Evolutionary conservation across 129 eudicot genomes (phyloP), one percentile per base, ranked within the genome.

Genomic region (Scalesia atractyloides): DNA sequence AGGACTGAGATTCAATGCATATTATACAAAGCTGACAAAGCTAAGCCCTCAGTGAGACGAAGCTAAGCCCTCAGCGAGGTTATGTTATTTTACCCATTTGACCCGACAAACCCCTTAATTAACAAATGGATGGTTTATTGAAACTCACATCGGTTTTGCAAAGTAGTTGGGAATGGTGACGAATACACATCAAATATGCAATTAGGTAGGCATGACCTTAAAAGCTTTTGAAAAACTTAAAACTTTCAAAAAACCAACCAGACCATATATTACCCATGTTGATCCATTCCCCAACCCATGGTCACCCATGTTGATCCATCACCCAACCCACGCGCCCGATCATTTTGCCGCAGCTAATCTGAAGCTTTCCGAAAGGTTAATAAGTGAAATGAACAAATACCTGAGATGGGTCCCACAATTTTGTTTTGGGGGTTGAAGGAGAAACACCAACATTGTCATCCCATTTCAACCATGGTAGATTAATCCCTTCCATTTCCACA

Each of bases 391-490:
- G 52, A 15, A 46, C 37, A 30, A 61, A 41, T 77, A 94, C 99
- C 99, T 86, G 86, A 59, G 81, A 54, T 18, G 86, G 80, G 66
- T 87, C 96, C 90, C 90, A 86, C 17, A 79, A 51, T 74, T 77
- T 70, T 63, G 88, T 51, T 81, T 82, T 84, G 17, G 92, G 91
- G 77, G 91, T 87, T 13, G 53, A 62, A 41, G 90, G 96, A 33
- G 79, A 70, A 66, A 78, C 81, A 70, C 79, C 89, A 60, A 72
- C 82, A 64, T 79, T 77, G 59, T 80, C 88, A 72, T 94, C 96
- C 99, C 99, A 94, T 68, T 90, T 82, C 84, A 94, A 83, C 99
- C 99, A 94, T 37, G 99, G 99, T 41, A 94, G 75, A 24, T 77
- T 77, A 78, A 94, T 81, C 59, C 97, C 97, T 44, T 94, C 97